Evolutionary conservation across 306 rosid genomes (phyloP), one percentile per base, ranked within the genome.

Genomic region (Carpinus fangiana): DNA sequence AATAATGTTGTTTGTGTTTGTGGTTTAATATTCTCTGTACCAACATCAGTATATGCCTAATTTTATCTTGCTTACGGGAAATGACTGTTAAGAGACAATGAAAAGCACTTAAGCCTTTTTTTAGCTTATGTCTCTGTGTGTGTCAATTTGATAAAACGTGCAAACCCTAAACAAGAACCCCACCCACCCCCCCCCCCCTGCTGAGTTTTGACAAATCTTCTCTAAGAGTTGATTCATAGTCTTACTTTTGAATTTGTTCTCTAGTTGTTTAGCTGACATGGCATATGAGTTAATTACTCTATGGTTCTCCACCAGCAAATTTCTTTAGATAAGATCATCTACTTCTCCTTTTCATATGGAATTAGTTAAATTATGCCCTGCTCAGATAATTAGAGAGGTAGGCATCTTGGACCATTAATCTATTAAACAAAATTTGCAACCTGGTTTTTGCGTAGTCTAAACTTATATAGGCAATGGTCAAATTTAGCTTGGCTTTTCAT

Each of bases 351-450:
- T 70, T 75, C 20, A 56, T 66, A 51, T 70, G 54, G 52, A 60
- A 64, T 46, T 70, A 55, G 54, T 36, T n/a, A 73, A 55, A 52
- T 23, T 43, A 20, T 36, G 31, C 46, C 73, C 56, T 75, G 21
- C 75, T 52, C 17, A 16, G 21, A 54, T 69, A 73, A 59, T 17
- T 78, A 70, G 28, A 47, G 48, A 68, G 60, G 55, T 23, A 52
- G 74, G 72, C 8, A 45, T 55, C 36, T 52, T 62, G 21, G 36
- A 73, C 56, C 48, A 20, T 61, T 68, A 17, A 10, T 65, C 47
- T 5, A 12, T 51, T 72, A 16, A 60, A 67, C 8, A 20, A 65
- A 53, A 62, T 60, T 10, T 74, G 76, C 31, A 62, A 45, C 74
- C 55, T 73, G 66, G 80, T 47, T 77, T 65, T 36, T 36, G 64